phyloP scores from a whole-genome alignment of 2,329 filamentous ascomycete genomes.

The Sarocladiaceae sp. region DNA sequence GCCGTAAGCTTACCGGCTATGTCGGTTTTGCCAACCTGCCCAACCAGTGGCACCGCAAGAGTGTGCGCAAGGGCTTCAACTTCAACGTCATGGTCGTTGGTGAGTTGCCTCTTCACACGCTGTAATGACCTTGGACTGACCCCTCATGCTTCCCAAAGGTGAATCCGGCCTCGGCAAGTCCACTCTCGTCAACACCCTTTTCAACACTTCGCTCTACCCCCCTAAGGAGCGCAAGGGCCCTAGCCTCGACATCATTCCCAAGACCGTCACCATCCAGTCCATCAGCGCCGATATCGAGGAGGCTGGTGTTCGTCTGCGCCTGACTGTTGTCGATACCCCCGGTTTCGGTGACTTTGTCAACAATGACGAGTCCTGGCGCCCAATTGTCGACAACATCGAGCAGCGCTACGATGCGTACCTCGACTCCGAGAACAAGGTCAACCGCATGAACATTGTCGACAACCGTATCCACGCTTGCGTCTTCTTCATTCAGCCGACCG shows the following conservation, averaged over 20 bases:
- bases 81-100: constrained; percentile 99
- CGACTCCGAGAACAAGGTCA: constrained; percentile 99
- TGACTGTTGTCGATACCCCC: constrained; percentile 96
- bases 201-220: constrained; percentile 98
- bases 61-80: constrained; percentile 99
- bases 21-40: constrained; percentile 98
- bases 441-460: constrained; percentile 99
- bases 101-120: constrained; percentile 43
- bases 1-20: constrained; percentile 95
- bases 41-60: constrained; percentile 99
- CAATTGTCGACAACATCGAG: constrained; percentile 99
- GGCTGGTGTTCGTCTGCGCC: constrained; percentile 89
- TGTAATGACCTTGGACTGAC: constrained; percentile 7
- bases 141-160: constrained; percentile 53
- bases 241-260: constrained; percentile 95
- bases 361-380: constrained; percentile 99
- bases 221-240: constrained; percentile 98
- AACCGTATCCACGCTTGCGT: constrained; percentile 98
- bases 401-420: constrained; percentile 97
- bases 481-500: constrained; percentile 99
- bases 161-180: constrained; percentile 99
- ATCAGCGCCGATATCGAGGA: constrained; percentile 97
- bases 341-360: constrained; percentile 99
- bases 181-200: constrained; percentile 96
- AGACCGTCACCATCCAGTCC: constrained; percentile 91